A percentile compares a stretch with the other conserved stretches of the same genome.
These are phyloP conservation scores for Datisca glomerata DNA, from an alignment of 306 rosid genomes.

Conservation along the genomic window DNA sequence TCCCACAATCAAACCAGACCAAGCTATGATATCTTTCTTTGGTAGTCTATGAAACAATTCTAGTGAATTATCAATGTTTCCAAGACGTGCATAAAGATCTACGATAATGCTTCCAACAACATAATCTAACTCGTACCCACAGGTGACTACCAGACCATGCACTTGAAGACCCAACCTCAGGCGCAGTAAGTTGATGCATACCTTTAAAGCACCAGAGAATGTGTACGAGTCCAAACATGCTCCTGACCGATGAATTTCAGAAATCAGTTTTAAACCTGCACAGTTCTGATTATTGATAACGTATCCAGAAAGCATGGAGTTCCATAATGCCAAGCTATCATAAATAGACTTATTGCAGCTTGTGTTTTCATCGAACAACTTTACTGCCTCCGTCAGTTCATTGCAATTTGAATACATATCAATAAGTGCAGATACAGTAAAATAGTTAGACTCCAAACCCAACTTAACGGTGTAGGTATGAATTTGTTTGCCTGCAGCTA, in stretches of 20 bases:
- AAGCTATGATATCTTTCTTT: conserved; percentile 53
- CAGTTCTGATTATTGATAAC: conserved; percentile 28
- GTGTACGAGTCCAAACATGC: conserved; percentile 51
- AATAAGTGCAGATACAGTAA: conserved; percentile 56
- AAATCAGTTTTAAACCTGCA: conserved; percentile 39
- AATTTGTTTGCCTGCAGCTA: conserved; percentile 43
- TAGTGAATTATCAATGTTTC: conserved; percentile 37
- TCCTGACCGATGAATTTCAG: conserved; percentile 35
- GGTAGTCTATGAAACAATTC: conserved; percentile 52
- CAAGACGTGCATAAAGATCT: conserved; percentile 45
- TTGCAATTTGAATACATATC: conserved; percentile 74
- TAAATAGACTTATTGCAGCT: conserved; percentile 13
- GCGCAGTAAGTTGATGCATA: conserved; percentile 39
- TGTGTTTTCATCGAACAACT: conserved; percentile 35
- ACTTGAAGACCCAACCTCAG: conserved; percentile 50
- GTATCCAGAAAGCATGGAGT: conserved; percentile 78
- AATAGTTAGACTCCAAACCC: conserved; percentile 49
- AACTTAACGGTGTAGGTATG: conserved; percentile 48
- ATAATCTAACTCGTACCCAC: conserved; percentile 50
- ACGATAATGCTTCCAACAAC: conserved; percentile 71
- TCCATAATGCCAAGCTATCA: conserved; percentile 54
- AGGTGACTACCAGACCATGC: conserved; percentile 58
- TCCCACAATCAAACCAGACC: conserved; percentile 76
- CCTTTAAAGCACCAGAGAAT: conserved; percentile 51
- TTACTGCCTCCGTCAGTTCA: conserved; percentile 33